These are phyloP conservation scores for Uncinocarpus reesii DNA, from an alignment of 2,329 filamentous ascomycete genomes.

Conservation along the genomic window DNA sequence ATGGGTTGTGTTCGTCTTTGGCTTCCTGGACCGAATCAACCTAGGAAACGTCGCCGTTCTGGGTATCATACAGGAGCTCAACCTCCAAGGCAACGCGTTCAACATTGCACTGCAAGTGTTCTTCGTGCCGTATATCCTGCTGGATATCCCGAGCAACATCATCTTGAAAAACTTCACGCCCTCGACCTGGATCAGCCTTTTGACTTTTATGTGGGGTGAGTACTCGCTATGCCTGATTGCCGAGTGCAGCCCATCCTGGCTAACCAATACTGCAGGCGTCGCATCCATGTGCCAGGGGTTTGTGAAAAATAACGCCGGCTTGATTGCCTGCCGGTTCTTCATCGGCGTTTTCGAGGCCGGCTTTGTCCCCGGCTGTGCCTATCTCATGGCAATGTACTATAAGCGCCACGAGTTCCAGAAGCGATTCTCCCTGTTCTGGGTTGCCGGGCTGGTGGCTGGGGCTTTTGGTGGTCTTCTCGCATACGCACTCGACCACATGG, in stretches of 20 bases:
- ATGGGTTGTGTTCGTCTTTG: conserved; percentile 20
- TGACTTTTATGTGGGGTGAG: conserved; percentile 22
- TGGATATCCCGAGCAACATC: conserved; percentile 25
- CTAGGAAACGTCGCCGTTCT: conserved; percentile 20
- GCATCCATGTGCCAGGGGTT: conserved; percentile 43
- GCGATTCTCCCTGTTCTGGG: conserved; percentile 51
- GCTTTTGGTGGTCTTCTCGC: conserved; percentile 54
- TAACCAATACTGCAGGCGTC: conserved; percentile 24
- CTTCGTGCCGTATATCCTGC: conserved; percentile 24
- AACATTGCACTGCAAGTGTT: conserved; percentile 30
- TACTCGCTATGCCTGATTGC: conserved; percentile 15
- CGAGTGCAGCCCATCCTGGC: background rate
- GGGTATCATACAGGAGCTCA: conserved; percentile 19
- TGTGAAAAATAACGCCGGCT: conserved; percentile 39
- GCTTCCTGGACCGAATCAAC: conserved; percentile 20
- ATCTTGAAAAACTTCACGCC: conserved; percentile 21
- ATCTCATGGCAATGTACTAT: conserved; percentile 55
- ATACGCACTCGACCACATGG: conserved; percentile 28
- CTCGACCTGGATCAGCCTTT: conserved; percentile 20
- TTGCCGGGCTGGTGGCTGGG: conserved; percentile 47
- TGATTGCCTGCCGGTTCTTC: conserved; percentile 42
- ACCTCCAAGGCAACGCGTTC: conserved; percentile 24
- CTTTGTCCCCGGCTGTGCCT: conserved; percentile 46
- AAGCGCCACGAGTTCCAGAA: conserved; percentile 50
- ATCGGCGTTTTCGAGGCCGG: conserved; percentile 45